Percentiles rank a stretch among this genome's conserved stretches.
phyloP scores from a whole-genome alignment of 1,139 yeast species.

The Yamadazyma siamensis region DNA sequence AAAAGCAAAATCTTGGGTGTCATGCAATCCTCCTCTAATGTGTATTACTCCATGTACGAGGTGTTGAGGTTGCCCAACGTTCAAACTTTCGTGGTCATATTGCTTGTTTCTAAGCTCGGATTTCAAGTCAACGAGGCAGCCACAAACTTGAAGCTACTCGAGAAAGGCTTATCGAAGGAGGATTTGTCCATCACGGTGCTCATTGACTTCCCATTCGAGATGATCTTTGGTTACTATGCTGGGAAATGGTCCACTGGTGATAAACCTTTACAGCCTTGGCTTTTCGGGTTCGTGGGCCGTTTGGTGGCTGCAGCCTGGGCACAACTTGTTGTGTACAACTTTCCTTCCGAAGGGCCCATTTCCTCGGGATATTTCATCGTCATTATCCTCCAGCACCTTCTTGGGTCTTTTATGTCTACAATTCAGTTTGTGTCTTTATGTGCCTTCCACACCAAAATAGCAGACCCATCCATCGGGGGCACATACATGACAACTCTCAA shows the following conservation, averaged over 20 bases:
- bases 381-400: slow-evolving; percentile 76
- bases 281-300: slow-evolving; percentile 85
- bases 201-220: slow-evolving; percentile 94
- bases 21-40: slow-evolving; percentile 30
- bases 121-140: slow-evolving; percentile 97
- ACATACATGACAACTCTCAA: slow-evolving; percentile 96
- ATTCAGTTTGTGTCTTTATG: slow-evolving; percentile 92
- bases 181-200: slow-evolving; percentile 90
- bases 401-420: slow-evolving; percentile 90
- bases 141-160: slow-evolving; percentile 86
- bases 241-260: slow-evolving; percentile 89
- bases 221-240: slow-evolving; percentile 90
- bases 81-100: slow-evolving; percentile 69
- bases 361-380: slow-evolving; percentile 52
- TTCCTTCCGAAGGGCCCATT: slow-evolving; percentile 60
- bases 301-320: slow-evolving; percentile 73
- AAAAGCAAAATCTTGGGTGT: slow-evolving; percentile 21
- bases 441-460: slow-evolving; percentile 92
- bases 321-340: slow-evolving; percentile 65
- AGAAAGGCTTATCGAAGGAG: slow-evolving; percentile 89
- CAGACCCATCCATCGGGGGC: slow-evolving; percentile 95
- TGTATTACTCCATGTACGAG: slow-evolving; percentile 74
- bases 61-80: slow-evolving; percentile 77
- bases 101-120: slow-evolving; percentile 80
- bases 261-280: slow-evolving; percentile 80